Conservation (phyloP, 805 yeast species). For the Saccharomycopsis malanga region DNA sequence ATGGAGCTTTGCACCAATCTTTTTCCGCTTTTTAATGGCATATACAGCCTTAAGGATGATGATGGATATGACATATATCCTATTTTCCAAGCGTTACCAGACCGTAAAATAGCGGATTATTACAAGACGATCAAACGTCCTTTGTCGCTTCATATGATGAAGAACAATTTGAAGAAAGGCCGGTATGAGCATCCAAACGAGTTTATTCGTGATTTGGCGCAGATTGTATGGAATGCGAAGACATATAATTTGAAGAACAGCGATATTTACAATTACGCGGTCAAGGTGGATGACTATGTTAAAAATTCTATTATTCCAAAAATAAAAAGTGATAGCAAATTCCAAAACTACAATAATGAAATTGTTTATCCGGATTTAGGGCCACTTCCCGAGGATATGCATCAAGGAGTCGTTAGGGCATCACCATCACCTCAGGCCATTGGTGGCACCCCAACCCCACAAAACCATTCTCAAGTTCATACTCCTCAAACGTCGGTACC, state of each 20-base stretch:
- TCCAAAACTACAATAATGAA: slow-evolving; percentile 30
- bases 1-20: neutral
- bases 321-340: slow-evolving; percentile 8
- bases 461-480: neutral
- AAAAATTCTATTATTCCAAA: slow-evolving; percentile 32
- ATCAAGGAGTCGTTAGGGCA: neutral
- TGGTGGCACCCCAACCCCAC: neutral
- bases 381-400: slow-evolving; percentile 48
- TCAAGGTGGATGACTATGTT: slow-evolving; percentile 37
- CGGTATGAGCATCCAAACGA: slow-evolving; percentile 56
- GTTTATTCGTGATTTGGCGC: slow-evolving; percentile 71
- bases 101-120: slow-evolving; percentile 63
- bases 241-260: slow-evolving; percentile 70
- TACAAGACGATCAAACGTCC: slow-evolving; percentile 73
- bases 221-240: slow-evolving; percentile 86
- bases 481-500: neutral
- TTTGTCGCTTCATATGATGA: slow-evolving; percentile 70
- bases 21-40: neutral
- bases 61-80: slow-evolving; percentile 41
- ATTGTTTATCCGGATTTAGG: slow-evolving; percentile 47
- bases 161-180: slow-evolving; percentile 46
- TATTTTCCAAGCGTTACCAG: slow-evolving; percentile 70
- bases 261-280: slow-evolving; percentile 60
- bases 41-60: neutral
- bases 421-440: neutral